phyloP scores from a whole-genome alignment of 495 filamentous ascomycete genomes.

The Cercophora sp. region DNA sequence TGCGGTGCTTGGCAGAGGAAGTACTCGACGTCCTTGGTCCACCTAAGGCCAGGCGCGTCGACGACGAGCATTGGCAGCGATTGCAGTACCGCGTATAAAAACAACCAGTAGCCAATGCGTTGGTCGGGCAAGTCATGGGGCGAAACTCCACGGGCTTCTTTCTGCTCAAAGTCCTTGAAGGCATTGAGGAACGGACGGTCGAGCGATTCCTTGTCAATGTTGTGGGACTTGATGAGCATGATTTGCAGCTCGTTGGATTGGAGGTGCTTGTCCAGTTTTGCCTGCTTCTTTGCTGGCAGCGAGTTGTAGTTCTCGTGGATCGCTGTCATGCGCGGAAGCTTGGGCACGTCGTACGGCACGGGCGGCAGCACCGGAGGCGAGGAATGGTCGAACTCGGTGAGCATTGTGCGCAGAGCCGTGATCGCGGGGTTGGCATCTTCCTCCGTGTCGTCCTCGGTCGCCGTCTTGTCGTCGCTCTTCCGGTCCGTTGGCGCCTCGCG shows the following conservation, averaged over 20 bases:
- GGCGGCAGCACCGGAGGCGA: constrained; percentile 86
- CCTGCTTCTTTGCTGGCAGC: constrained; percentile 66
- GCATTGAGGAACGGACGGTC: constrained; percentile 64
- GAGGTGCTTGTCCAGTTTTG: constrained; percentile 59
- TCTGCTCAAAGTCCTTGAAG: constrained; percentile 80
- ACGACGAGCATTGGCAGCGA: constrained; percentile 84
- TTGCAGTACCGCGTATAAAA: constrained; percentile 88
- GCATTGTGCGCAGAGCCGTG: constrained; percentile 62
- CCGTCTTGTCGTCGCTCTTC: constrained; percentile 21
- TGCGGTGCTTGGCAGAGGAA: constrained; percentile 91
- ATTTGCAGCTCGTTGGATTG: constrained; percentile 72
- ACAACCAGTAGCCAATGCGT: constrained; percentile 86
- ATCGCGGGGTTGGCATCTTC: constrained; percentile 36
- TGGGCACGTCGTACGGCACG: constrained; percentile 85
- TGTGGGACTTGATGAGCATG: constrained; percentile 71
- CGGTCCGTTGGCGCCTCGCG: constrained; percentile 57
- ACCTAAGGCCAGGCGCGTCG: constrained; percentile 76
- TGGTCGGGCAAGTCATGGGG: constrained; percentile 71
- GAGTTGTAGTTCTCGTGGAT: constrained; percentile 58
- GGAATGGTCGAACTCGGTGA: constrained; percentile 82
- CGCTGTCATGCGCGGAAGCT: constrained; percentile 63
- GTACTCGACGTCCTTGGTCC: constrained; percentile 82
- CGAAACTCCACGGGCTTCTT: constrained; percentile 65
- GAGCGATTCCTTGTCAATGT: constrained; percentile 59
- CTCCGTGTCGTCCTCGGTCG: constrained; percentile 19